A percentile compares a stretch with the other conserved stretches of the same genome.
phyloP scores from a whole-genome alignment of 2,329 filamentous ascomycete species.

The Furcasterigmium furcatum region DNA sequence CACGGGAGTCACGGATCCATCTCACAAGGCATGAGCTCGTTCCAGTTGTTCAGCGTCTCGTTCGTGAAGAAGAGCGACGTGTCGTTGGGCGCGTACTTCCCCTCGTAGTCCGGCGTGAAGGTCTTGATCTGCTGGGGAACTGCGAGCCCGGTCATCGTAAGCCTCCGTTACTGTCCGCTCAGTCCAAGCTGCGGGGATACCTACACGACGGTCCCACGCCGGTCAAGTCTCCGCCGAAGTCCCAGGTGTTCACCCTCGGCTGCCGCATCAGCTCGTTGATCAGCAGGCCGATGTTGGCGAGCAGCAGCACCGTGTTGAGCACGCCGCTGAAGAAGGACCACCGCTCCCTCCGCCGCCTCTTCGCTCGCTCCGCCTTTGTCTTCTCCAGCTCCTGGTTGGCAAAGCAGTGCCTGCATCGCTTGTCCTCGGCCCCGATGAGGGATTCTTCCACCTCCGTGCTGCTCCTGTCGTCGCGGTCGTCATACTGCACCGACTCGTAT shows the following conservation, averaged over 20 bases:
- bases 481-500: constrained; percentile 17
- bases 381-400: constrained; percentile 7
- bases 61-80: constrained; percentile 35
- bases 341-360: constrained; percentile 15
- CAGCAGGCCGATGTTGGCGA: constrained; percentile 24
- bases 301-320: constrained; percentile 24
- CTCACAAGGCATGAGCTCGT: constrained; percentile 32
- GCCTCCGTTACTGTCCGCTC: background rate
- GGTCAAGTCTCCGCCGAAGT: constrained; percentile 32
- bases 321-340: constrained; percentile 16
- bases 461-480: constrained; percentile 22
- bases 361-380: constrained; percentile 1
- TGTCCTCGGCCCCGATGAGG: constrained; percentile 24
- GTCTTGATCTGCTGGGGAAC: constrained; percentile 34
- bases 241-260: constrained; percentile 17
- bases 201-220: constrained; percentile 28
- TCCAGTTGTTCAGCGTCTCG: constrained; percentile 29
- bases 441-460: constrained; percentile 31
- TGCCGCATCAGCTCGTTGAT: constrained; percentile 21
- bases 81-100: constrained; percentile 31
- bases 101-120: constrained; percentile 28
- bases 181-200: constrained; percentile 1
- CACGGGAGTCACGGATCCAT: no score
- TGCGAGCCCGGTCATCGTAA: constrained; percentile 9
- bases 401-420: constrained; percentile 3